Base-by-base conservation (phyloP, 768 basidiomycete species). In the Phaffia tasmanica region DNA sequence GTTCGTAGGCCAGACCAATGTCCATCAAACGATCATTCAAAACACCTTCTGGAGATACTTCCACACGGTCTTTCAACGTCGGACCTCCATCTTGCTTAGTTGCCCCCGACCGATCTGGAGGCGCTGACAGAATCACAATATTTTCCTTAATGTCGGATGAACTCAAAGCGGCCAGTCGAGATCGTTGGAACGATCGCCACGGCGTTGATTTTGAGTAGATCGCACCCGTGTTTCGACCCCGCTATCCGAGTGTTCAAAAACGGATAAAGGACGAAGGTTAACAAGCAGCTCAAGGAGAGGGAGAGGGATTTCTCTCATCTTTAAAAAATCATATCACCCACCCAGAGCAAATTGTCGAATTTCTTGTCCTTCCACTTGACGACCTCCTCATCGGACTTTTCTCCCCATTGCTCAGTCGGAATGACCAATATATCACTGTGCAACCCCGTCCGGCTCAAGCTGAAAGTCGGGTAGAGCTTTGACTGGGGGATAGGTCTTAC, bases 401-500 rank as follows among this genome's bases (percentile, higher is more conserved):
- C 71, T 8, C 68, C 58, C 72, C 72, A 75, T 54, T 75, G 75
- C 63, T 74, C 74, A 7, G 71, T 71, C 18, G 74, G 74, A 5
- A 74, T 72, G 21, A 73, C 75, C 29, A 74, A 63, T 5, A 75
- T 62, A 58, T 75, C 75, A 19, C 71, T 59, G 59, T 75, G 74
- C 32, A 75, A 62, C 0, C 54, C 62, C 3, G 74, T 74, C 68
- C 74, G 74, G 69, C 72, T 72, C 19, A 74, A 61, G 25, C 70
- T 70, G 67, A 74, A 75, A 35, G 74, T 70, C 3, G 75, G 73
- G 8, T 60, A 68, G 47, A 75, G 67, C 46, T 65, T 56, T 15
- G 65, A 64, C 25, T 65, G 64, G 5, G 73, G 73, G 5, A 66
- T 42, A 8, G 73, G 73, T 15, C 63, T 46, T 48, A 69, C 63